Base-by-base conservation (phyloP, 106 monocot species). In the Phalaenopsis equestris region DNA sequence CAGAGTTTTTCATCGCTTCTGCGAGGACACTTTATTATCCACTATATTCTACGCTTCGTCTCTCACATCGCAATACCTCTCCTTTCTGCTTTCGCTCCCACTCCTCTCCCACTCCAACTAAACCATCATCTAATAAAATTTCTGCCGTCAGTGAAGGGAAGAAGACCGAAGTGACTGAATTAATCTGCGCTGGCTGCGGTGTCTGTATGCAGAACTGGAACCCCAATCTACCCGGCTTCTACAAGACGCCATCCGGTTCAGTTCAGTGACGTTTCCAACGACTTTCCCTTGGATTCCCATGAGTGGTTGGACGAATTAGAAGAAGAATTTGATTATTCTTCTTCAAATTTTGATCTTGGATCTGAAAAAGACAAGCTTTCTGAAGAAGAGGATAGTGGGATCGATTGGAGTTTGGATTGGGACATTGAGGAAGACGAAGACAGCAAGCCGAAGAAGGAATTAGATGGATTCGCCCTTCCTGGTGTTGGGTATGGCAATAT, bases 401-500 rank as follows among this genome's bases (percentile, higher is more conserved):
- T 80, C 5, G 88, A 88, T 79, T 91, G 86, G 84, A 86, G 86
- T 67, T 82, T 80, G 30, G 90, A 94, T 81, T 91, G 89, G 92
- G 87, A 86, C 3, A 10, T 70, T 23, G 90, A 90, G 24, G 81
- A 83, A 37, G 85, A 79, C 5, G 86, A 86, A 36, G 86, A 93
- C 19, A 81, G 87, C 58, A 88, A 72, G 48, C 42, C 14, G 75
- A 89, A 46, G 80, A 80, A 83, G 78, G 95, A 93, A 49, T 70
- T 93, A 78, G 91, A 99, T 45, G 99, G 92, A 19, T 99, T 99
- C 41, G 56, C 84, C 30, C 90, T 87, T 43, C 84, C 99, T 1
- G 95, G 99, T 0, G 88, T 90, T 76, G 99, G 99, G 11, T 99
- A 93, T 56, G 99, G 99, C 0, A 95, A 95, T 42, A 80, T 91